Percentiles rank a stretch among this genome's conserved stretches.
phyloP scores from a whole-genome alignment of 2,329 filamentous ascomycete species.

The Cladosporium phlei region DNA sequence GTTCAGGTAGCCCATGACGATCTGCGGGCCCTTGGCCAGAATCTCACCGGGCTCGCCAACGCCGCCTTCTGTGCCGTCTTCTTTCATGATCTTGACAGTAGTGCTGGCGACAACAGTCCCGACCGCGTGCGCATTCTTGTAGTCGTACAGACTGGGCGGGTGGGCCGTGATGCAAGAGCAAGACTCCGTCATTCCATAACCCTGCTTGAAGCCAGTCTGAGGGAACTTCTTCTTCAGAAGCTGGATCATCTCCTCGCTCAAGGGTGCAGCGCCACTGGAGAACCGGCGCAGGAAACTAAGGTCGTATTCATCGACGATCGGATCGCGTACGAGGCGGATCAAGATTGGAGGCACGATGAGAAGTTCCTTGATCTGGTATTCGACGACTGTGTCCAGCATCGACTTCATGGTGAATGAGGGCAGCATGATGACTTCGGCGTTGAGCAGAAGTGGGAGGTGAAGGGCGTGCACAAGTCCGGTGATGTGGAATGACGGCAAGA shows the following conservation, averaged over 20 bases:
- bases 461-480: constrained; percentile 60
- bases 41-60: constrained; percentile 49
- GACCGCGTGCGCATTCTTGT: constrained; percentile 53
- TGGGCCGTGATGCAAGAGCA: constrained; percentile 61
- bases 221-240: constrained; percentile 55
- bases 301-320: constrained; percentile 52
- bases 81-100: constrained; percentile 55
- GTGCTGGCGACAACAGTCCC: constrained; percentile 56
- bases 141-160: constrained; percentile 52
- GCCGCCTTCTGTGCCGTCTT: constrained; percentile 50
- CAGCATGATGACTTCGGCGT: constrained; percentile 63
- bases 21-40: constrained; percentile 22
- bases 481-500: constrained; percentile 60
- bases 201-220: constrained; percentile 58
- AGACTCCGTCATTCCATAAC: constrained; percentile 65
- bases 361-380: constrained; percentile 53
- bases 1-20: constrained; percentile 27
- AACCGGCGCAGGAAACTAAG: constrained; percentile 53
- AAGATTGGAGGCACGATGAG: constrained; percentile 58
- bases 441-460: constrained; percentile 58
- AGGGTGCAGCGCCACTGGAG: constrained; percentile 57
- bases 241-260: constrained; percentile 54
- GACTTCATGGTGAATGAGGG: constrained; percentile 58
- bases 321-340: constrained; percentile 56
- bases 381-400: constrained; percentile 51